phyloP scores from a whole-genome alignment of 345 rosid genomes.

The Camelina sativa region DNA sequence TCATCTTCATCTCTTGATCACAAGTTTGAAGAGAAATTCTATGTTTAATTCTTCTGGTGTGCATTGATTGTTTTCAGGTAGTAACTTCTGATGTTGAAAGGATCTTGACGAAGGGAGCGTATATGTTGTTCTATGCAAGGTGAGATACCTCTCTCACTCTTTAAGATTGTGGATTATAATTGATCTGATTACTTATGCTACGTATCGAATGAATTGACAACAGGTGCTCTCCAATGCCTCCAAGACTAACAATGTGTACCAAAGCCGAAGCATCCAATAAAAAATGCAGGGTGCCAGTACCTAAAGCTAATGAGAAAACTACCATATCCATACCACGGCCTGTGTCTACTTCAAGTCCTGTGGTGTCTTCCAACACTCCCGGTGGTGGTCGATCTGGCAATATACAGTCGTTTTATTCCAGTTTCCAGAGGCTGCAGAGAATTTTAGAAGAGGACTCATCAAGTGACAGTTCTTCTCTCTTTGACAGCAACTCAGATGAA shows the following conservation, averaged over 20 bases:
- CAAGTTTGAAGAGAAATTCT: background rate
- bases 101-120: constrained; percentile 73
- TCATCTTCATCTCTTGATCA: constrained; percentile 13
- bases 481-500: constrained; percentile 86
- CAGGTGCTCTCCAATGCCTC: constrained; percentile 82
- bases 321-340: constrained; percentile 42
- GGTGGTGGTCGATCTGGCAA: constrained; percentile 45
- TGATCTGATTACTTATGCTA: constrained; percentile 23
- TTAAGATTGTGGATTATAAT: background rate
- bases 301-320: constrained; percentile 45
- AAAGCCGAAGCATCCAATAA: constrained; percentile 42
- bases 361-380: constrained; percentile 45
- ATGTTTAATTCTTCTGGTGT: constrained; percentile 8
- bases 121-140: constrained; percentile 96
- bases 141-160: constrained; percentile 37
- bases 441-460: constrained; percentile 82
- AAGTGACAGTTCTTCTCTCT: constrained; percentile 82
- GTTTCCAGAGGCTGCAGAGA: constrained; percentile 62
- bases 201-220: constrained; percentile 21
- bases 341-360: constrained; percentile 40
- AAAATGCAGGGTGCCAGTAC: constrained; percentile 43
- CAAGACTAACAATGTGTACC: constrained; percentile 52
- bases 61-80: constrained; percentile 58
- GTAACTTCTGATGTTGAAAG: constrained; percentile 67
- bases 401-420: constrained; percentile 68